Base-by-base conservation (phyloP, 225 moss, liverwort and hornwort genomes). In the Bryum argenteum region DNA sequence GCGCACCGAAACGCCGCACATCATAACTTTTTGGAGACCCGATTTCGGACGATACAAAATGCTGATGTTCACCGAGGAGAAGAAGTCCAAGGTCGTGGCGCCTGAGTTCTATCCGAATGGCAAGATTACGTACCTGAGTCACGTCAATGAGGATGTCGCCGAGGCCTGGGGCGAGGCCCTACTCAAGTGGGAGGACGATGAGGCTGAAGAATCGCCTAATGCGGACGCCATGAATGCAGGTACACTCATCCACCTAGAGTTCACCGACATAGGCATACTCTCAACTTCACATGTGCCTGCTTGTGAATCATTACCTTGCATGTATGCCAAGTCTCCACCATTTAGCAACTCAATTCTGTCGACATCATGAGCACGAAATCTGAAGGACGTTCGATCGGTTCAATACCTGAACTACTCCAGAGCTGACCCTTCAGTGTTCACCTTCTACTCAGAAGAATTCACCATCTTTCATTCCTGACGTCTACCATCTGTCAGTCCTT, bases 21-120 rank as follows among this genome's bases (percentile, higher is more conserved):
- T 86, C 1, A 67, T 86, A 38, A 75, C 50, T 39, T 71, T 37
- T 24, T 91, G 90, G 90, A 67, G 80, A 52, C 90, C 88, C 8
- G 90, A 91, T 45, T 80, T 81, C 20, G 75, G 75, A 17, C 62
- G 7, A 22, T 91, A 80, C 12, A 79, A 78, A 71, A 51, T 75
- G 33, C 1, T 66, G n/a, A 47, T 58, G 59, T 86, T 39, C 65
- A 84, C 14, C 0, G 60, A 42, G 11, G 71, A 74, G 11, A 80
- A 67, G 10, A 24, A 28, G 33, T 33, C 4, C 10, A 24, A 74
- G 19, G n/a, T 63, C 42, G 61, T 38, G 18, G 63, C 75, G 14
- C 87, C 89, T 4, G 63, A 12, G 65, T 82, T 74, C 57, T 72
- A 77, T 19, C 77, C 88, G 2, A 63, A 71, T 11, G 90, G 73